Evolutionary conservation across 768 basidiomycete genomes (phyloP).

Genomic region (Rhodotorula taiwanensis): DNA sequence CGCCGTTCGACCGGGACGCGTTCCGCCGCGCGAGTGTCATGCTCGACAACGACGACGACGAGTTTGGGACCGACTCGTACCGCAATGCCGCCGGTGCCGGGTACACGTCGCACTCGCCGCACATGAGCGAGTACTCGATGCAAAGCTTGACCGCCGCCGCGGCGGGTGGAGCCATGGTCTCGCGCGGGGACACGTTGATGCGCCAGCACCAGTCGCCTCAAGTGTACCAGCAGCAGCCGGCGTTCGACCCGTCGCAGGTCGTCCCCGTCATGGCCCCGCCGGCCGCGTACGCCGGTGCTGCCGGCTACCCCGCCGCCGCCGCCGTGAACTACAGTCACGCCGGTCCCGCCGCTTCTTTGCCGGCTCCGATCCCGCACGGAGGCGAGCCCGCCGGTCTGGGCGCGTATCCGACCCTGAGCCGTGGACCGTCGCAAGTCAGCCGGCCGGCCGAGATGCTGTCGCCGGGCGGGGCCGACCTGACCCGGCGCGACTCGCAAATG

Average conservation of each 20-base stretch:
- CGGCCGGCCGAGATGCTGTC: not conserved
- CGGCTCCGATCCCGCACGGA: too few relatives aligned
- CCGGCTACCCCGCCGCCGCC: too few relatives aligned
- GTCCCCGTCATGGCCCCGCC: constrained; percentile 9
- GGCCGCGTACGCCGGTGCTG: not conserved
- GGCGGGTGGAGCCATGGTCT: not conserved
- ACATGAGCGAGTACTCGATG: constrained; percentile 32
- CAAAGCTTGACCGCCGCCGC: not conserved
- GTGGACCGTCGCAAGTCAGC: too few relatives aligned
- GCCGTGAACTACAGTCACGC: too few relatives aligned
- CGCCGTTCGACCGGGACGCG: constrained; percentile 36
- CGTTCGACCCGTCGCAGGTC: constrained; percentile 29
- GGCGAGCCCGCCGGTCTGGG: not conserved
- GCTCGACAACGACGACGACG: constrained; percentile 30
- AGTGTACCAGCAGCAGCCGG: constrained; percentile 19
- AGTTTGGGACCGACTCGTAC: not conserved
- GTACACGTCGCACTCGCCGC: constrained; percentile 25
- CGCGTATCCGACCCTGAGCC: not conserved
- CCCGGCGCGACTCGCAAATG: constrained; percentile 11
- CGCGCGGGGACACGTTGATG: too few relatives aligned
- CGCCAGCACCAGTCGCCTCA: constrained; percentile 21
- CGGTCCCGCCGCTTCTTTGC: too few relatives aligned
- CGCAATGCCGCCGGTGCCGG: not conserved
- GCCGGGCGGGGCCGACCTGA: not conserved
- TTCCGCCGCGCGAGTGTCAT: constrained; percentile 27